Base-by-base conservation (phyloP, 805 yeast genomes). In the Ascoidea asiatica region DNA sequence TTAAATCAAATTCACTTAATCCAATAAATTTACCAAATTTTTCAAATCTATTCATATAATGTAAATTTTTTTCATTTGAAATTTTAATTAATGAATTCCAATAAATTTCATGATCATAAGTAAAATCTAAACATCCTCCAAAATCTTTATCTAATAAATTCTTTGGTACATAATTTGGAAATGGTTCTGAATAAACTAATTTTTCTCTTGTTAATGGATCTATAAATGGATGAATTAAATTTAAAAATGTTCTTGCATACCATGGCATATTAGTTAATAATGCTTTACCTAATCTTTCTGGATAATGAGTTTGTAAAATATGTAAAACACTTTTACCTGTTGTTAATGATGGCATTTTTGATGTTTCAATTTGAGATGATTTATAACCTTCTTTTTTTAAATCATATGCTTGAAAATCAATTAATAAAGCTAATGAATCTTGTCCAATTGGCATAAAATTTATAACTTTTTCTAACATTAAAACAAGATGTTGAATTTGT, bases 391-490 rank as follows among this genome's bases (percentile, higher is more conserved):
- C 33, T 65, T 71, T 56, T 57, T 66, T 70, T 45, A 85, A 82
- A 39, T 48, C 44, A 48, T 86, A 79, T 18, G 84, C 79, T 62
- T 90, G 86, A 64, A 92, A 90, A 62, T 92, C 98, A 51, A 92
- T 90, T 50, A 94, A 67, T 44, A 92, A 65, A 1, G 97, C 95
- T 44, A 92, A 67, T 11, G 94, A 81, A 58, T 90, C 98, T 63
- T 92, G 98, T 19, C 97, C 97, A 0, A 87, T 72, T 1, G 97
- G 96, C 97, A 92, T 90, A 61, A 75, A 85, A 61, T 88, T 94
- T 46, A 90, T 89, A 39, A 84, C 95, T 47, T 89, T 72, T 62
- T 92, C 99, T 44, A 92, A 70, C 88, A 82, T 82, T 65, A 71
- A 90, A 5, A 92, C 97, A 59, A 92, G 68, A 59, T 88, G 96